Conservation (phyloP, 345 rosid genomes). For the Salix arbutifolia region DNA sequence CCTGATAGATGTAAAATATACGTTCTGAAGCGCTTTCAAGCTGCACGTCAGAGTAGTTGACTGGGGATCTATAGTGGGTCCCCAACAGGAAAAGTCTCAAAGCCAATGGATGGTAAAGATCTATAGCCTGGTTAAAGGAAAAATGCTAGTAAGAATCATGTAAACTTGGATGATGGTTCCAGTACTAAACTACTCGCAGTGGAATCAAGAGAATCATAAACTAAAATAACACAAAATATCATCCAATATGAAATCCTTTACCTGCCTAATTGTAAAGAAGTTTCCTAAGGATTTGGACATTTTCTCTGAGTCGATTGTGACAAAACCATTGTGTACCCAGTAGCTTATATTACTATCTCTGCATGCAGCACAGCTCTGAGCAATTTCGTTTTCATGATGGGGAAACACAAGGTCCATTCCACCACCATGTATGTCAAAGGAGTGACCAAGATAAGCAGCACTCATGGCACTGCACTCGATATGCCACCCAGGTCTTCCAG, state of each 20-base stretch:
- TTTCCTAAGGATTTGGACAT: conserved; percentile 98
- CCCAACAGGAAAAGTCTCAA: conserved; percentile 81
- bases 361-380: conserved; percentile 96
- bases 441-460: conserved; percentile 75
- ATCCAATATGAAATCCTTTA: conserved; percentile 17
- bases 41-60: conserved; percentile 73
- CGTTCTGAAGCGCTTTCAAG: conserved; percentile 98
- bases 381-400: conserved; percentile 98
- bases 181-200: neutral
- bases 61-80: conserved; percentile 90
- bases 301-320: conserved; percentile 88
- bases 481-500: conserved; percentile 98
- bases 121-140: conserved; percentile 51
- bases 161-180: neutral
- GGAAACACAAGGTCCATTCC: conserved; percentile 99
- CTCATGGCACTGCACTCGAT: conserved; percentile 98
- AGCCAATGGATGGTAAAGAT: conserved; percentile 82
- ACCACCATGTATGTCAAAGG: conserved; percentile 95
- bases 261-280: conserved; percentile 95
- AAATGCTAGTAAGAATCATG: conserved; percentile 3
- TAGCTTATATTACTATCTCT: conserved; percentile 64
- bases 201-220: neutral
- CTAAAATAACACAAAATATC: neutral
- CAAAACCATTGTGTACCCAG: conserved; percentile 97
- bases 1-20: conserved; percentile 88